These are phyloP conservation scores for Penicillium pancosmium DNA, from an alignment of 495 filamentous ascomycete genomes.

Conservation along the genomic window DNA sequence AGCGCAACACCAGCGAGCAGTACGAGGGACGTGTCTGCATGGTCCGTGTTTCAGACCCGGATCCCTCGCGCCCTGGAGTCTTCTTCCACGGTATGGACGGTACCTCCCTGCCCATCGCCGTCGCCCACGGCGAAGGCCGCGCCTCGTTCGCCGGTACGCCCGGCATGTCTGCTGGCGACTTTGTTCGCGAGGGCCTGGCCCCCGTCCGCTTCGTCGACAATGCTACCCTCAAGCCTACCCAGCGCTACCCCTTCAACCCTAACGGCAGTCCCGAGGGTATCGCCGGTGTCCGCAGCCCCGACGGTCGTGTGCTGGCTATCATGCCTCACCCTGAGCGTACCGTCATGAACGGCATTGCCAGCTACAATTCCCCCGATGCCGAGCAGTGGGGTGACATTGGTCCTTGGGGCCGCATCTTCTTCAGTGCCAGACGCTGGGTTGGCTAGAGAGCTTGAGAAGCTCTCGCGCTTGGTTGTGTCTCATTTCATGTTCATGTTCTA, in stretches of 20 bases:
- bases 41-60: conserved; percentile 74
- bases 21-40: conserved; percentile 90
- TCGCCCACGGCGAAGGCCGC: conserved; percentile 91
- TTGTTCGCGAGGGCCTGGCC: conserved; percentile 65
- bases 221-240: conserved; percentile 65
- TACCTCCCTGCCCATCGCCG: conserved; percentile 79
- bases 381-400: conserved; percentile 84
- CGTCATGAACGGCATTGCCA: conserved; percentile 79
- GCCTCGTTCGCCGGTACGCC: conserved; percentile 66
- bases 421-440: conserved; percentile 82
- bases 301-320: conserved; percentile 87
- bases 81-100: conserved; percentile 93
- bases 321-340: conserved; percentile 98
- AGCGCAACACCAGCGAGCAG: conserved; percentile 82
- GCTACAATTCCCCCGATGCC: conserved; percentile 67
- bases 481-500: conserved; percentile 8
- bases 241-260: conserved; percentile 88
- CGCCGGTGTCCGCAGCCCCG: conserved; percentile 74
- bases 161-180: conserved; percentile 42
- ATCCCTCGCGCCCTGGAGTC: conserved; percentile 64
- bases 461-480: neutral
- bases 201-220: conserved; percentile 86
- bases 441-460: conserved; percentile 47
- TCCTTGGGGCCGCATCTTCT: conserved; percentile 83
- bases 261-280: conserved; percentile 90